A percentile compares a stretch with the other conserved stretches of the same genome.
phyloP scores from a whole-genome alignment of 345 rosid genomes.

The Bretschneidera sinensis region DNA sequence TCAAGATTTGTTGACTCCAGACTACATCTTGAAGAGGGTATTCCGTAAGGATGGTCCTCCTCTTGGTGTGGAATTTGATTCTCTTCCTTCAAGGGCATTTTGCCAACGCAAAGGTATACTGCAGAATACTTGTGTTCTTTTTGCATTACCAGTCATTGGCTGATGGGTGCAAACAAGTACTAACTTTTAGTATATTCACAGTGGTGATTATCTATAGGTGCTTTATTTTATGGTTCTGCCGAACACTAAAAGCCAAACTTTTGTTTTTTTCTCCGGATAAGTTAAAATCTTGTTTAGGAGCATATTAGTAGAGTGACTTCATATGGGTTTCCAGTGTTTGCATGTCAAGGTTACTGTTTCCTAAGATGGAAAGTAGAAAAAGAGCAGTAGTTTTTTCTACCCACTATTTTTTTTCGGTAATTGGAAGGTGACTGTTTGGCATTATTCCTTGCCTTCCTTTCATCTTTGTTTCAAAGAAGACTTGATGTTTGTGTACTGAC shows the following conservation, averaged over 20 bases:
- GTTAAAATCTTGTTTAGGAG: too few relatives aligned
- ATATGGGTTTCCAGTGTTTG: not conserved
- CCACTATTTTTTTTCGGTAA: not conserved
- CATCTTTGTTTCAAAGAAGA: not conserved
- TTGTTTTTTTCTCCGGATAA: too few relatives aligned
- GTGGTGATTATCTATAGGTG: not conserved
- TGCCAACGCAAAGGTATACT: constrained; percentile 23
- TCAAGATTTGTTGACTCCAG: constrained; percentile 56
- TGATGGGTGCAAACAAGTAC: not conserved
- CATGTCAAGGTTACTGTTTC: not conserved
- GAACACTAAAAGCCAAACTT: not conserved
- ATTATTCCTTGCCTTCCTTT: not conserved
- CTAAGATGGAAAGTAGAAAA: not conserved
- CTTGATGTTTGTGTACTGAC: not conserved
- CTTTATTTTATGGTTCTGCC: not conserved
- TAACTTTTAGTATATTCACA: not conserved
- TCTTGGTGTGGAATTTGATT: constrained; percentile 70
- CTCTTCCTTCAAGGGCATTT: constrained; percentile 40
- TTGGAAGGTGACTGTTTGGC: not conserved
- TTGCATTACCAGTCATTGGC: not conserved
- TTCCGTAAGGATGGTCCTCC: constrained; percentile 96
- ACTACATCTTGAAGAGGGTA: constrained; percentile 55
- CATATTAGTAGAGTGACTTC: not conserved
- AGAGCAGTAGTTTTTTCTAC: not conserved
- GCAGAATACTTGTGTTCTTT: constrained; percentile 1